Evolutionary conservation across 768 basidiomycete genomes (phyloP).

Genomic region (Calocera viscosa): DNA sequence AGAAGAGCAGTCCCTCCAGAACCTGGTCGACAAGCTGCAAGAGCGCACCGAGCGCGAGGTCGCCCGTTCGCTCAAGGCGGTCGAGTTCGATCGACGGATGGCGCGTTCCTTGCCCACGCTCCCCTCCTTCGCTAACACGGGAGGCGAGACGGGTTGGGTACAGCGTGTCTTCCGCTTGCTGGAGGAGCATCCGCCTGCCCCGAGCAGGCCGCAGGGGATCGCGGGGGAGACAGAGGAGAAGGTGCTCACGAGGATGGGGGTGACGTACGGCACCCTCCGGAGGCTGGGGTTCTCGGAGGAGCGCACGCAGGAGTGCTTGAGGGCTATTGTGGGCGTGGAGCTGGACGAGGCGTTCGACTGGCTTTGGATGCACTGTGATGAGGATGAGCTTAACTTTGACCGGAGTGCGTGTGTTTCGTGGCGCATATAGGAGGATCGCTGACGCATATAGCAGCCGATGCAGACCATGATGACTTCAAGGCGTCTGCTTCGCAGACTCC

Average conservation of each 20-base stretch:
- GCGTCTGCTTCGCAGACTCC: neutral
- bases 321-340: constrained; percentile 48
- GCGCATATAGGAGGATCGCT: neutral
- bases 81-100: constrained; percentile 70
- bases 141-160: constrained; percentile 8
- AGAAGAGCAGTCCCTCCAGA: constrained; percentile 43
- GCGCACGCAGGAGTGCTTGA: constrained; percentile 59
- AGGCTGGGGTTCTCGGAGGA: constrained; percentile 63
- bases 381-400: constrained; percentile 41
- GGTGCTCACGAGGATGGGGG: constrained; percentile 50
- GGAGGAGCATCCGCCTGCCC: constrained; percentile 14
- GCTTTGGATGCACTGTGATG: constrained; percentile 55
- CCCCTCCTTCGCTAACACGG: constrained; percentile 36
- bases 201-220: constrained; percentile 27
- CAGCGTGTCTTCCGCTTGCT: constrained; percentile 13
- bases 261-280: constrained; percentile 69
- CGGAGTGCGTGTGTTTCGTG: constrained; percentile 26
- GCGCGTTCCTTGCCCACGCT: constrained; percentile 52
- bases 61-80: constrained; percentile 50
- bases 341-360: constrained; percentile 87
- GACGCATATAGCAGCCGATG: neutral
- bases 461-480: constrained; percentile 9
- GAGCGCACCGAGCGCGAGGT: constrained; percentile 85
- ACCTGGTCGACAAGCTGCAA: constrained; percentile 66
- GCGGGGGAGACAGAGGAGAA: constrained; percentile 59